These are phyloP conservation scores for Annulohypoxylon moriforme DNA, from an alignment of 495 filamentous ascomycete species.

Conservation along the genomic window DNA sequence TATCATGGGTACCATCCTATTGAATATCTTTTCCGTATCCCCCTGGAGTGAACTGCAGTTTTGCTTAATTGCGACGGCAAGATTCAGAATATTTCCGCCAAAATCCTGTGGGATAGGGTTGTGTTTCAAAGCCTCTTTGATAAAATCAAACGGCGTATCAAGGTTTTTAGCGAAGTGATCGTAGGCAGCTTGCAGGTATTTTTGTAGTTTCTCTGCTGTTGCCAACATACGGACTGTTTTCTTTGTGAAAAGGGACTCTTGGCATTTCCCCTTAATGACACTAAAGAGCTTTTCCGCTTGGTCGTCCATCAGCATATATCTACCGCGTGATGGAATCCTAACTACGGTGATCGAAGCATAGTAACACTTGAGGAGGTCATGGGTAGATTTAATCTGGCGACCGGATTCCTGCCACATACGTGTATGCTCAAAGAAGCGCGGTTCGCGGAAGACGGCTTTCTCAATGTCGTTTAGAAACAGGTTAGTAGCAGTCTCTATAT, in stretches of 20 bases:
- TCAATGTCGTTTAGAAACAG: neutral
- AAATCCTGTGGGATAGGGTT: neutral
- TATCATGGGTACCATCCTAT: neutral
- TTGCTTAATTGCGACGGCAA: neutral
- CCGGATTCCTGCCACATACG: neutral
- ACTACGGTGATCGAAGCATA: neutral
- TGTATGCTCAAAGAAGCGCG: neutral
- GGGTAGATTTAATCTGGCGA: neutral
- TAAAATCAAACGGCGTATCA: neutral
- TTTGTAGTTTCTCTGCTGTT: neutral
- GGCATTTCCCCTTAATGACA: neutral
- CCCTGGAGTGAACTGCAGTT: neutral
- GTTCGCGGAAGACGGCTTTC: neutral
- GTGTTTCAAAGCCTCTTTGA: neutral
- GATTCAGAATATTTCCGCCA: neutral
- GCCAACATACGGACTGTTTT: neutral
- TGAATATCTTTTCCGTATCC: neutral
- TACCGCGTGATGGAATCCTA: neutral
- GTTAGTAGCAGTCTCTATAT: neutral
- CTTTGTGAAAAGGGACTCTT: neutral
- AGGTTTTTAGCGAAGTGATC: neutral
- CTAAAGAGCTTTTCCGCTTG: neutral
- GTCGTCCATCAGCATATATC: neutral
- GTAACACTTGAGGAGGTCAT: neutral
- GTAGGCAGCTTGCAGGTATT: neutral